Evolutionary conservation across 2,329 filamentous ascomycete species (phyloP).

Genomic region (Parascedosporium putredinis): DNA sequence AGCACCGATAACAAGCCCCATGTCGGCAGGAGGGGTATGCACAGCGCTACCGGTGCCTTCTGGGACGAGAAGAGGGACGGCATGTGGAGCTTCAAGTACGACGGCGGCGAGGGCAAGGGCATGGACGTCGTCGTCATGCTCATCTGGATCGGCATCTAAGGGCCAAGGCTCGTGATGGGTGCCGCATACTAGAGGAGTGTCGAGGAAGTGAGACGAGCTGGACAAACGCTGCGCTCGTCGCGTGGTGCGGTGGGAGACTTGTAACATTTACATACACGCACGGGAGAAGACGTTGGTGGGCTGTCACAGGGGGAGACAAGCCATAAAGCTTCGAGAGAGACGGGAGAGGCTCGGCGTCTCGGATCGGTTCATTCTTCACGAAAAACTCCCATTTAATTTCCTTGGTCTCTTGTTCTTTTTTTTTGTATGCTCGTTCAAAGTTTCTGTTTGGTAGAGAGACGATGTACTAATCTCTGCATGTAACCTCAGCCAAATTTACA

Average conservation of each 20-base stretch:
- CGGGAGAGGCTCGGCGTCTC: neutral
- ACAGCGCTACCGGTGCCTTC: conserved; percentile 74
- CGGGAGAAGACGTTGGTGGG: too few species aligned
- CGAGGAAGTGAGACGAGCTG: neutral
- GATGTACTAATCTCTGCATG: neutral
- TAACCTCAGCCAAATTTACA: neutral
- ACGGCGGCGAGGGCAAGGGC: conserved; percentile 55
- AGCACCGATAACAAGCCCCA: conserved; percentile 57
- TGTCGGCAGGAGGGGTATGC: conserved; percentile 81
- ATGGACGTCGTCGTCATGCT: conserved; percentile 62
- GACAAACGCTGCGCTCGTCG: too few species aligned
- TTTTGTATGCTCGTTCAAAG: neutral
- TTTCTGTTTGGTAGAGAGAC: neutral
- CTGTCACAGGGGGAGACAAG: too few species aligned
- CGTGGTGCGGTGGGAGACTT: too few species aligned
- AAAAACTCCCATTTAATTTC: too few species aligned
- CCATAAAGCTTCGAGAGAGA: neutral
- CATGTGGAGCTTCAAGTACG: conserved; percentile 84
- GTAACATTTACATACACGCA: too few species aligned
- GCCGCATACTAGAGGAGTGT: neutral
- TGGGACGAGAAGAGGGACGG: conserved; percentile 88
- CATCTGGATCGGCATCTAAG: conserved; percentile 66
- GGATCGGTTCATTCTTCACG: neutral
- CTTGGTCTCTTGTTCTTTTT: neutral
- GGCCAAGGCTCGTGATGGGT: neutral